Evolutionary conservation across 169 alveolate species (phyloP), one percentile per base, ranked within the genome.

Genomic region (Perkinsus olseni): DNA sequence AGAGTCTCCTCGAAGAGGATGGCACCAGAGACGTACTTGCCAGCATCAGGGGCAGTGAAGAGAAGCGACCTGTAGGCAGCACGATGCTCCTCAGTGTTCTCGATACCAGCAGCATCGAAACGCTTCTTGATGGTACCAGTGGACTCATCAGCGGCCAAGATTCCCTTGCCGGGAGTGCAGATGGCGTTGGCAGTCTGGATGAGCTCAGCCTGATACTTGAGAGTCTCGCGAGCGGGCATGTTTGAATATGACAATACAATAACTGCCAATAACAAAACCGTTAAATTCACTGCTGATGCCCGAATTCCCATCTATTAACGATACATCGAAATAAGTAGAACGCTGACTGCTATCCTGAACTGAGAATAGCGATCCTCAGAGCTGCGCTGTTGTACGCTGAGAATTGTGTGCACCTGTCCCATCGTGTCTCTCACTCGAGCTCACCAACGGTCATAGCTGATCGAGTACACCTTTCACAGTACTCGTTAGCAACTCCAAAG

Each of bases 131-230:
- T 97, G 74, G 99, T 98, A 93, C 99, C 99, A 39, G 99, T 98
- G 39, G 99, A 98, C 97, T 99, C 99, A 95, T 99, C 99, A 38
- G 99, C 99, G 37, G 99, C 99, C 62, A 99, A 96, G 93, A 99
- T 98, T 39, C 99, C 99, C 96, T 98, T 98, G 92, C 99, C 99
- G 39, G 96, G 95, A 28, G 95, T 38, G 45, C 91, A 38, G 74
- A 95, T 37, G 34, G 74, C 62, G 38, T 37, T 45, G 74, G 96
- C 96, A 39, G 48, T 95, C 91, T 91, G 94, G n/a, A 91, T 95
- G 74, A 95, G 93, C 93, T 93, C 96, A 28, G 82, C 1, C 82
- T 62, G 82, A 62, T 62, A 62, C 82, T 62, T 62, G 13, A 62
- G 82, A 21, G 1, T 24, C 34, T 62, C 82, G 17, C 82, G 82